Evolutionary conservation across 306 rosid genomes (phyloP).

Genomic region (Acacia crassicarpa): DNA sequence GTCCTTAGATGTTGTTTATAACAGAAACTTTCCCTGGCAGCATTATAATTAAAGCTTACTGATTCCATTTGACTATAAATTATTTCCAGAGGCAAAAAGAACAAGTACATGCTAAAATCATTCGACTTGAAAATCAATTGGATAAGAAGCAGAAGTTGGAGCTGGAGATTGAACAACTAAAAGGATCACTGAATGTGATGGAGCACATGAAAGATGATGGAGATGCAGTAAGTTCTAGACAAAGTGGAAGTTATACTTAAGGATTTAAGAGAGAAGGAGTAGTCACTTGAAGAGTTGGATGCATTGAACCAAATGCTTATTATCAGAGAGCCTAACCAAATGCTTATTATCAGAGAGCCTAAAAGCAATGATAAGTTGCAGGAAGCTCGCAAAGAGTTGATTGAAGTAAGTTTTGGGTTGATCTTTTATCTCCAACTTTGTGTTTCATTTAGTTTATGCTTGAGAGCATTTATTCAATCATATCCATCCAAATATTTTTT

Average conservation of each 20-base stretch:
- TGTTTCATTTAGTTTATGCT: conserved; percentile 20
- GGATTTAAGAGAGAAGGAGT: conserved; percentile 81
- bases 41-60: conserved; percentile 28
- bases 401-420: conserved; percentile 48
- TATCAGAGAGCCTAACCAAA: no score
- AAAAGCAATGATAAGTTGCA: conserved; percentile 75
- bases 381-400: conserved; percentile 79
- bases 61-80: neutral
- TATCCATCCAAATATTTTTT: conserved; percentile 8
- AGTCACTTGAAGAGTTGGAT: conserved; percentile 62
- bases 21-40: conserved; percentile 23
- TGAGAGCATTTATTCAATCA: conserved; percentile 23
- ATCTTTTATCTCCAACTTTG: conserved; percentile 16
- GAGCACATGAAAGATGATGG: conserved; percentile 90
- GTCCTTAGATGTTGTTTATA: conserved; percentile 28
- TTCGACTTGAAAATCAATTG: no score
- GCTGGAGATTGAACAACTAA: conserved; percentile 21
- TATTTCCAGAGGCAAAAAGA: no score
- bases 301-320: no score
- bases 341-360: conserved; percentile 77
- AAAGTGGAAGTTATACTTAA: conserved; percentile 60
- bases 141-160: no score
- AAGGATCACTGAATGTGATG: conserved; percentile 86
- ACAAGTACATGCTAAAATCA: no score
- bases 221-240: conserved; percentile 70